These are phyloP conservation scores for Annulohypoxylon stygium DNA, from an alignment of 495 filamentous ascomycete genomes.

Conservation along the genomic window DNA sequence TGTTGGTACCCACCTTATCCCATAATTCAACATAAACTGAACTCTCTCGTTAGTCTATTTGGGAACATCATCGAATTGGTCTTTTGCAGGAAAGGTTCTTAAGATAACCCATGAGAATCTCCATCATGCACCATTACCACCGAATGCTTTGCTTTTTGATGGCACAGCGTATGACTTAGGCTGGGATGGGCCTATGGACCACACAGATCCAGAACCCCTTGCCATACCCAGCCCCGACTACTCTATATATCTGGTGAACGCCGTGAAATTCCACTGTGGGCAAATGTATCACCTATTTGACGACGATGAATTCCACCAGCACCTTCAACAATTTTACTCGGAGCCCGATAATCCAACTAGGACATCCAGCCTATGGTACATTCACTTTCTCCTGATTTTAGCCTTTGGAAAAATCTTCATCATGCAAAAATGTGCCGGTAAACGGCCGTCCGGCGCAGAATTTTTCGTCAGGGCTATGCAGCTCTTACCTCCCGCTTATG, in stretches of 20 bases:
- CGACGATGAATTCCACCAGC: background rate
- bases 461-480: conserved; percentile 1
- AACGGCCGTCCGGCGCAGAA: background rate
- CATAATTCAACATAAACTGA: background rate
- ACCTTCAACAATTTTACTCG: conserved; percentile 3
- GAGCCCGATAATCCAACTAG: background rate
- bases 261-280: background rate
- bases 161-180: background rate
- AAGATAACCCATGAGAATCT: background rate
- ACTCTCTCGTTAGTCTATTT: background rate
- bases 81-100: background rate
- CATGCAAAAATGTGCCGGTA: conserved; percentile 1
- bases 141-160: background rate
- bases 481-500: background rate
- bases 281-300: background rate
- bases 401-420: background rate
- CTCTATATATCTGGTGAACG: conserved; percentile 3
- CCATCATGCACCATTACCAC: background rate
- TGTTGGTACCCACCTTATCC: background rate
- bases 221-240: conserved; percentile 1
- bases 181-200: background rate
- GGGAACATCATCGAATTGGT: background rate
- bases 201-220: background rate
- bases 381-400: background rate
- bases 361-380: conserved; percentile 1